These are phyloP conservation scores for Diutina mesorugosa DNA, from an alignment of 1,139 yeast species.

Conservation along the genomic window DNA sequence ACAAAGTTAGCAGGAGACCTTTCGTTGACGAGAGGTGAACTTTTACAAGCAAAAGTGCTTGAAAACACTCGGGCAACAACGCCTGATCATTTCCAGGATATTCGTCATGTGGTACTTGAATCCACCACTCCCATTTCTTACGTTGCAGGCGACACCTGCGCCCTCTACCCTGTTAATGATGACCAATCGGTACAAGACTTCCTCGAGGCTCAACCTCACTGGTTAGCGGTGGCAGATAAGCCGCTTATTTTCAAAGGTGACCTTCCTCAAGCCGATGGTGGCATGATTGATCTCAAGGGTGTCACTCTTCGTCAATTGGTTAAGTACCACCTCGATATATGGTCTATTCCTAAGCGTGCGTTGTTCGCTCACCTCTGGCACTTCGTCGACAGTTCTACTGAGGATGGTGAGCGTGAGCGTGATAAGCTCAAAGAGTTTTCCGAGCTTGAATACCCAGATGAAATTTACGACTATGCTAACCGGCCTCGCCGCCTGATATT, in stretches of 20 bases:
- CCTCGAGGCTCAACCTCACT: slow-evolving; percentile 52
- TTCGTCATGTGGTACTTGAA: slow-evolving; percentile 45
- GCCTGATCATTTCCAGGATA: slow-evolving; percentile 79
- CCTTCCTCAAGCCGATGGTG: slow-evolving; percentile 32
- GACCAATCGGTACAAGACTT: slow-evolving; percentile 50
- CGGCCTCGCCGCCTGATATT: slow-evolving; percentile 80
- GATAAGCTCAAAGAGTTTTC: slow-evolving; percentile 71
- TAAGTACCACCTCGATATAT: slow-evolving; percentile 69
- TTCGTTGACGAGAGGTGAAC: slow-evolving; percentile 3
- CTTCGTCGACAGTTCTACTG: slow-evolving; percentile 45
- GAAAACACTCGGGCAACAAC: slow-evolving; percentile 51
- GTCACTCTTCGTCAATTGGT: slow-evolving; percentile 60
- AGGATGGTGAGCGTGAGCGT: slow-evolving; percentile 43
- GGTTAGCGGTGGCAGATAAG: slow-evolving; percentile 59
- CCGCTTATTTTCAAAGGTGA: slow-evolving; percentile 24
- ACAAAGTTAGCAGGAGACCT: slow-evolving; percentile 1
- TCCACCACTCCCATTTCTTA: slow-evolving; percentile 21
- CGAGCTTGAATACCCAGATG: slow-evolving; percentile 62
- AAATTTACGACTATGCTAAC: slow-evolving; percentile 76
- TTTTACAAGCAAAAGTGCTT: slow-evolving; percentile 26
- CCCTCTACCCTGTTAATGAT: slow-evolving; percentile 65
- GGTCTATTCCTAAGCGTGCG: slow-evolving; percentile 72
- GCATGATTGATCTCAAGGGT: slow-evolving; percentile 32
- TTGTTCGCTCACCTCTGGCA: slow-evolving; percentile 64
- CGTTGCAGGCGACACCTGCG: slow-evolving; percentile 70